phyloP scores from a whole-genome alignment of 163 green algal species.

The Chloromonas sp. region DNA sequence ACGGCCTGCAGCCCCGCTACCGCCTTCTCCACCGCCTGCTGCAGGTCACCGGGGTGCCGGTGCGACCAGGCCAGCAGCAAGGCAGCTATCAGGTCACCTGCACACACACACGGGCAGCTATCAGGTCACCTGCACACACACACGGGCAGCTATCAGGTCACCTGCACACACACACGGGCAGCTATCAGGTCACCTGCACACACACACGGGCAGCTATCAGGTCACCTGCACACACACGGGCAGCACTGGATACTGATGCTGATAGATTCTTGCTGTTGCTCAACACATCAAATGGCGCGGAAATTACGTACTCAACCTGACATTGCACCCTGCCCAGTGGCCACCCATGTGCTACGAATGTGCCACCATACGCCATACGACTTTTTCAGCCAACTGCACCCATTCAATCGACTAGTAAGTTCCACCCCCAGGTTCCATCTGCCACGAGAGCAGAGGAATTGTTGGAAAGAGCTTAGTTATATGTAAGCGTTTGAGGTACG shows the following conservation, averaged over 20 bases:
- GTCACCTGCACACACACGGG: slow-evolving; percentile 46
- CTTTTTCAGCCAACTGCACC: too few relatives aligned
- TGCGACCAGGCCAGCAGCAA: slow-evolving; percentile 68
- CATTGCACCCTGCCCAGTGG: too few relatives aligned
- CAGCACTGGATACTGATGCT: slow-evolving; percentile 6
- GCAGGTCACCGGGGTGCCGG: slow-evolving; percentile 51
- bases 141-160: slow-evolving; percentile 58
- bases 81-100: slow-evolving; percentile 67
- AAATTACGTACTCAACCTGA: too few relatives aligned
- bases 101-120: slow-evolving; percentile 29
- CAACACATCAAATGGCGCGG: too few relatives aligned
- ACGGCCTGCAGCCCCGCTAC: slow-evolving; percentile 65
- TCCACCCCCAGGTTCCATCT: too few relatives aligned
- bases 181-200: slow-evolving; percentile 63
- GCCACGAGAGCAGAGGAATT: too few relatives aligned
- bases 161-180: slow-evolving; percentile 31
- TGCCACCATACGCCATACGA: too few relatives aligned
- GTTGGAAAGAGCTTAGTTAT: too few relatives aligned
- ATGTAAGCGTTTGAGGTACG: too few relatives aligned
- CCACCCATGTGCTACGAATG: too few relatives aligned
- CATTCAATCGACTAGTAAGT: too few relatives aligned
- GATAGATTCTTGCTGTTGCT: neutral
- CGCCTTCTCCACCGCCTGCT: slow-evolving; percentile 54
- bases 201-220: slow-evolving; percentile 45
- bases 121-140: slow-evolving; percentile 54